Conservation (phyloP, 108 stramenopile genomes). For the Fragilaria radians region DNA sequence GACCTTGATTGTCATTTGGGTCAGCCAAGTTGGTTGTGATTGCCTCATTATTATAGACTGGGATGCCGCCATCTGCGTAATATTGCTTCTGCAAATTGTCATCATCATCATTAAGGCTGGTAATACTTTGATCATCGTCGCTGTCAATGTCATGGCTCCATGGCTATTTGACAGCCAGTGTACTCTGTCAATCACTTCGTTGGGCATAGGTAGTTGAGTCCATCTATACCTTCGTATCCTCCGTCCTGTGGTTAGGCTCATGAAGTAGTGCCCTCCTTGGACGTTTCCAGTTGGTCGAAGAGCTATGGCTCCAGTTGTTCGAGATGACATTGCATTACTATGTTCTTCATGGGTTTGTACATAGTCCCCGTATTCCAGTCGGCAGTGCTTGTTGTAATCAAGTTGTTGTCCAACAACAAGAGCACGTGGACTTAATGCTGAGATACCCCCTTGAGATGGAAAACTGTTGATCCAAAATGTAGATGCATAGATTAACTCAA, state of each 20-base stretch:
- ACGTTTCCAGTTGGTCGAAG: too few species aligned
- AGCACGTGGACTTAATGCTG: conserved; percentile 15
- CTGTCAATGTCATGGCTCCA: background rate
- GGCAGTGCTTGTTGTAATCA: conserved; percentile 18
- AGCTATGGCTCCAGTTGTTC: conserved; percentile 28
- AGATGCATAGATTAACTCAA: conserved; percentile 11
- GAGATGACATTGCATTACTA: conserved; percentile 10
- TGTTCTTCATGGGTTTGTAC: conserved; percentile 38
- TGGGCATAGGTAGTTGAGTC: conserved; percentile 22
- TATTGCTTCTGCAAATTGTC: too few species aligned
- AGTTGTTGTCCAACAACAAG: conserved; percentile 10
- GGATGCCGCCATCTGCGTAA: too few species aligned
- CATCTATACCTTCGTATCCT: conserved; percentile 4
- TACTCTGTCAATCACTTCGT: conserved; percentile 13
- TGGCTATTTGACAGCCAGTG: background rate
- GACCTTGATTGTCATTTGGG: too few species aligned
- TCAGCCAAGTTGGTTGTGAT: too few species aligned
- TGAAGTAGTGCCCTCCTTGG: conserved; percentile 20
- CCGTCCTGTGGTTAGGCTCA: conserved; percentile 9
- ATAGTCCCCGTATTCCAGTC: conserved; percentile 28
- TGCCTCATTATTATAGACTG: too few species aligned
- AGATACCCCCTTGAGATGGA: conserved; percentile 8
- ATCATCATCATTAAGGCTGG: background rate
- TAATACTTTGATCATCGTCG: background rate
- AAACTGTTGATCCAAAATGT: too few species aligned